These are phyloP conservation scores for Stevia rebaudiana DNA, from an alignment of 140 eudicot species.

Conservation along the genomic window DNA sequence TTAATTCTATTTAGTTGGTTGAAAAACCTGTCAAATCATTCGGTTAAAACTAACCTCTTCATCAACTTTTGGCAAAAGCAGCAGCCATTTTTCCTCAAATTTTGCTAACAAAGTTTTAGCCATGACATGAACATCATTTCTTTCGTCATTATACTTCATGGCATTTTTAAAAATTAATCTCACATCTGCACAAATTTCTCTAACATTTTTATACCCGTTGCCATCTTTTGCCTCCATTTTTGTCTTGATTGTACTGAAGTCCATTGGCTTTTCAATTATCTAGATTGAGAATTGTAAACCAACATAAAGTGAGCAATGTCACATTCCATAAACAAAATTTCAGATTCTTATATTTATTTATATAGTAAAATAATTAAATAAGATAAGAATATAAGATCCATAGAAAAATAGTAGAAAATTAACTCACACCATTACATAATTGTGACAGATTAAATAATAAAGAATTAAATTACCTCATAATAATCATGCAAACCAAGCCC, in stretches of 20 bases:
- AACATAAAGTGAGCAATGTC: conserved; percentile 2
- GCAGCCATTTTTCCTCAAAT: conserved; percentile 93
- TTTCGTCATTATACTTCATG: conserved; percentile 81
- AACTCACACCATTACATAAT: background rate
- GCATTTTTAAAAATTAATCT: conserved; percentile 88
- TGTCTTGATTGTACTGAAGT: conserved; percentile 68
- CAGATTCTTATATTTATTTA: background rate
- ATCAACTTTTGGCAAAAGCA: conserved; percentile 83
- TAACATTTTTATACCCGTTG: conserved; percentile 64
- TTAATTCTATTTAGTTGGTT: background rate
- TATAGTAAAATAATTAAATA: background rate
- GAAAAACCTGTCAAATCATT: background rate
- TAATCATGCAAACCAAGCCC: conserved; percentile 85
- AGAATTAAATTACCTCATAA: conserved; percentile 54
- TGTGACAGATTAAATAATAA: background rate
- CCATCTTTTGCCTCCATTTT: conserved; percentile 89
- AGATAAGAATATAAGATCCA: background rate
- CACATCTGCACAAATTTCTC: conserved; percentile 85
- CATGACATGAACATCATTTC: conserved; percentile 85
- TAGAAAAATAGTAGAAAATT: background rate
- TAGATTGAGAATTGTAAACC: conserved; percentile 22
- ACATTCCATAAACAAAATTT: background rate
- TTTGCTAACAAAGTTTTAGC: conserved; percentile 80
- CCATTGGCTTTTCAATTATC: conserved; percentile 96
- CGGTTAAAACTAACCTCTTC: conserved; percentile 60